Evolutionary conservation across 2,329 filamentous ascomycete species (phyloP), one percentile per base, ranked within the genome.

Genomic region (Diaporthe australafricana): DNA sequence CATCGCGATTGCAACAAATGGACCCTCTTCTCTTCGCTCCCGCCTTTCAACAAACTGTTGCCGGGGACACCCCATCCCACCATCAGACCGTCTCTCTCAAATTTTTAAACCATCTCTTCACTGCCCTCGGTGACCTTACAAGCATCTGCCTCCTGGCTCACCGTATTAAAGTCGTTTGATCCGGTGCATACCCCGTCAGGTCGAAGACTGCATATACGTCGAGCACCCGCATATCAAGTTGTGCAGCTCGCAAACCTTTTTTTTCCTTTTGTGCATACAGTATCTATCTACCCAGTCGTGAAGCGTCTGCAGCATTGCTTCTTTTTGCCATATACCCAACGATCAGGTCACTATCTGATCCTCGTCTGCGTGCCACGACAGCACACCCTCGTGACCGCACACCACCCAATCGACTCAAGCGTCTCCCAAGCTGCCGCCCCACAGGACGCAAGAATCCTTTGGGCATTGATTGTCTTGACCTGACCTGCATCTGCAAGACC

Each of bases 401-500:
- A 60, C 55, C 65, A 57, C 40, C 66, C 69, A 69, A 60, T 69
- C 63, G n/a, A 72, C 52, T 70, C 72, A 67, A 48, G 48, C 72
- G 48, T 52, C 63, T 50, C 27, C 65, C 65, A 69, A 65, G 69
- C 70, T 55, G 32, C 42, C 47, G 65, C 70, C 72, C 72, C 72
- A 73, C 63, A 68, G 52, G 52, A 60, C 53, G 53, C 65, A 72
- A 72, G 45, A 40, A 11, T 65, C 48, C 68, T 50, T 74, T 71
- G 71, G 72, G 70, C 70, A 68, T 60, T 71, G 60, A 72, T 48
- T 50, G 40, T 70, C 66, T 60, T 68, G 72, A 53, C 63, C 53
- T 55, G 35, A 47, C 69, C 73, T 74, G 73, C 73, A 74, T 57
- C 69, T 70, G 76, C 76, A 75, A 75, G 70, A 73, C 76, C 50